Evolutionary conservation across 192 early-diverging fungal species (phyloP), one percentile per base, ranked within the genome.

Genomic region (Jimgerdemannia lactiflua): DNA sequence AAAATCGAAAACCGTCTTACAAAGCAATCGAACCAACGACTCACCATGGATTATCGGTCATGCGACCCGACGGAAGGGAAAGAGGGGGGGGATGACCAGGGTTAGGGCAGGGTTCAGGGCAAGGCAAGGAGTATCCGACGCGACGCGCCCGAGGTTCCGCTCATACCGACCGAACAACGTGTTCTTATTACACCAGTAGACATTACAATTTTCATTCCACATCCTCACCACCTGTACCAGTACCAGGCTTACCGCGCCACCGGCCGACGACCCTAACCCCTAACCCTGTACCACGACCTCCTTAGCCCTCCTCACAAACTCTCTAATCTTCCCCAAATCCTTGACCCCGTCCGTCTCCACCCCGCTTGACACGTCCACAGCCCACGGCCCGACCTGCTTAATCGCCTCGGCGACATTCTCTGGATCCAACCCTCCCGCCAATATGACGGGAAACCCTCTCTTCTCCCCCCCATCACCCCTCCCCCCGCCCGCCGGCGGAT

Each of bases 321-420:
- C 81, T 29, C 75, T 83, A 74, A 97, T 92, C 83, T 96, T 94
- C 4, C 77, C 74, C 4, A 85, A 73, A 80, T 96, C 95, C 85
- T 99, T 99, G 64, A 73, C 81, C 49, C 85, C 90, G 70, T 94
- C 85, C 18, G 91, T 90, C 79, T 99, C 97, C 2, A 98, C 93
- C 9, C 97, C 98, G 65, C 94, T 95, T 10, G 92, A 92, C 40
- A 98, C 95, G 88, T 99, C 98, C 41, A 99, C 97, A 43, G 87
- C 89, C 91, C 90, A 94, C 3, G 95, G 94, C 29, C 84, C 79
- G 4, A 92, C 92, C 41, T 88, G 80, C 4, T 71, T 77, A 20
- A 95, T 82, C 0, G 97, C 96, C 42, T 89, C 79, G 1, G 77
- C 81, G 4, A 98, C 95, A 82, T 99, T 99, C 7, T 91, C 86